phyloP scores from a whole-genome alignment of 2,329 filamentous ascomycete genomes.

The Aspergillus novoparasiticus region DNA sequence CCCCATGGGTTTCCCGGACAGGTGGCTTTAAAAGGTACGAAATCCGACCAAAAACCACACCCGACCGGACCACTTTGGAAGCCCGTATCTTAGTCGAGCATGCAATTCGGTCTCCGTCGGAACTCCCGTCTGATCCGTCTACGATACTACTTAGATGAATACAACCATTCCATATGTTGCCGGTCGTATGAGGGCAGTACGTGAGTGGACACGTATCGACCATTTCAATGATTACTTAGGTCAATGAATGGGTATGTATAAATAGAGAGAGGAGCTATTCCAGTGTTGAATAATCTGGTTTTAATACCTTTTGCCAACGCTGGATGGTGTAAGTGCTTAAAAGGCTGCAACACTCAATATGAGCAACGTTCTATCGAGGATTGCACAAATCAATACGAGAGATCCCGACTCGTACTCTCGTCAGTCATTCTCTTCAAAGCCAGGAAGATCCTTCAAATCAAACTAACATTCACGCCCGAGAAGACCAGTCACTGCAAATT shows the following conservation, averaged over 20 bases:
- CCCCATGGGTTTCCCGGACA: neutral
- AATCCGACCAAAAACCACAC: neutral
- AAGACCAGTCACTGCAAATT: neutral
- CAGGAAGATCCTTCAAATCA: neutral
- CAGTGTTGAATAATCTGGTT: neutral
- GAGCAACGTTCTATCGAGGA: neutral
- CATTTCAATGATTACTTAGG: neutral
- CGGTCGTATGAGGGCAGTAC: neutral
- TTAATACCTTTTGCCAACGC: neutral
- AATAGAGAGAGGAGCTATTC: neutral
- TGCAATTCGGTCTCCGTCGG: constrained; percentile 3
- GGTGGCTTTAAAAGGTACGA: neutral
- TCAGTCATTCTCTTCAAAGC: neutral
- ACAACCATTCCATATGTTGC: neutral
- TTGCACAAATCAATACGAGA: neutral
- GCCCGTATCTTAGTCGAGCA: neutral
- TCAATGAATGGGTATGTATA: neutral
- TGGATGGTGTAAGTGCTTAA: neutral
- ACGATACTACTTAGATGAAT: neutral
- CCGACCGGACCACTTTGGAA: neutral
- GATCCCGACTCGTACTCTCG: neutral
- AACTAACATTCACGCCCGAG: neutral
- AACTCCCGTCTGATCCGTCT: neutral
- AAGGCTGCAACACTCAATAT: neutral
- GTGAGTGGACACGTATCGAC: neutral